Base-by-base conservation (phyloP, 768 basidiomycete species). In the Amanita pallidorosea region DNA sequence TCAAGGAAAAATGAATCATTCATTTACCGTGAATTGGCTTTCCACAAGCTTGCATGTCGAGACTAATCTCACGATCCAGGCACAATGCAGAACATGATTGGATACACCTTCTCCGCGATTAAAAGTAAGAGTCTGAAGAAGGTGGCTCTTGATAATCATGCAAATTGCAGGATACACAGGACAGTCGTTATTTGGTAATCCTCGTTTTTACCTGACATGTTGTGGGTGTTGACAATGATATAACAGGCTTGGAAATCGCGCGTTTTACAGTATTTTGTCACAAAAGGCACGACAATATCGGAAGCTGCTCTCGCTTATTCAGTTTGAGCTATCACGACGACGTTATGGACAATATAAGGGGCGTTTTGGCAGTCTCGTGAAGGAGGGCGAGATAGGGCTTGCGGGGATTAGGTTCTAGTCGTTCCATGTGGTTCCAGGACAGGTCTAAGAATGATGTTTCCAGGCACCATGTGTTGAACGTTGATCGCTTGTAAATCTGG, bases 171-270 rank as follows among this genome's bases (percentile, higher is more conserved):
- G 12, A 62, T 83, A 48, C 67, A 75, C 50, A 80, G 76, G 60
- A 54, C 60, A 3, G 65, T 74, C 25, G 74, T 85, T 17, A 56
- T 72, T 31, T 92, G 88, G 89, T 89, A 57, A 57, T 76, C 45
- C 12, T 22, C 5, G 27, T 7, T 15, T 20, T 15, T 18, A 11
- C 43, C 20, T 27, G 29, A 20, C n/a, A 46, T 17, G 17, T 5
- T 25, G 22, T 27, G 20, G 3, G 15, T 8, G 27, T 27, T 37
- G 9, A 34, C 18, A 25, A n/a, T 18, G 6, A 13, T 6, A 33
- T 43, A 45, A 18, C 46, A 94, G 91, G 89, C 75, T 94, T 20
- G 88, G 89, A 37, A 74, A 73, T 42, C 82, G 84, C 54, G 92
- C 92, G 2, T 93, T 94, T 64, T 72, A 79, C 58, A 67, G 75